phyloP scores from a whole-genome alignment of 768 basidiomycete species.

The Rhizopogon vinicolor region DNA sequence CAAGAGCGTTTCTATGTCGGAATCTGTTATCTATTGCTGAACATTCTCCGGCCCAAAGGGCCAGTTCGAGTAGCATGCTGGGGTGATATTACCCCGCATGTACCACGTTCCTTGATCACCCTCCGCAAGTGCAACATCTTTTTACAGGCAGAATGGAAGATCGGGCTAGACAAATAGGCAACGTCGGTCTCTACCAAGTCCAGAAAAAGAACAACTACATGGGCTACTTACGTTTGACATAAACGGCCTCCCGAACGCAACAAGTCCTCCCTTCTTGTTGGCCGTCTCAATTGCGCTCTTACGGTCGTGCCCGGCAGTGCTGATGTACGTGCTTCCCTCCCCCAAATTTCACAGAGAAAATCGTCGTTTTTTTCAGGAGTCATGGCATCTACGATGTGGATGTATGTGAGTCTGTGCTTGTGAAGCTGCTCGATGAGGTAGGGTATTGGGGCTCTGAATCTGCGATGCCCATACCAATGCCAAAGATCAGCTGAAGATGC shows the following conservation, averaged over 20 bases:
- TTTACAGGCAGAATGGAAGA: constrained; percentile 22
- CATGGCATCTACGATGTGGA: constrained; percentile 46
- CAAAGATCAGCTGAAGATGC: constrained; percentile 11
- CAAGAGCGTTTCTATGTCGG: too few species aligned
- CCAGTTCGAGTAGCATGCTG: constrained; percentile 26
- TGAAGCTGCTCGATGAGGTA: constrained; percentile 41
- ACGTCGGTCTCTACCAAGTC: background rate
- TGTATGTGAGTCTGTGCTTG: constrained; percentile 39
- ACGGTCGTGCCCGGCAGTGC: constrained; percentile 40
- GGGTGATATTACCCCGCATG: constrained; percentile 16
- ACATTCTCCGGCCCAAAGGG: constrained; percentile 12
- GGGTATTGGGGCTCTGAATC: constrained; percentile 53
- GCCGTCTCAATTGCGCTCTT: constrained; percentile 34
- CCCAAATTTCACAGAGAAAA: constrained; percentile 43
- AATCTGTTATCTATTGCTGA: background rate
- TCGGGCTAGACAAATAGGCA: constrained; percentile 18
- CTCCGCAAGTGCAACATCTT: constrained; percentile 14
- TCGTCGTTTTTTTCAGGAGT: constrained; percentile 30
- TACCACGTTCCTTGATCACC: constrained; percentile 20
- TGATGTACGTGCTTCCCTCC: constrained; percentile 32
- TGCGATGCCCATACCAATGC: constrained; percentile 44
- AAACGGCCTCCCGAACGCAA: constrained; percentile 34
- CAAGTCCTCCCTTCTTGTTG: constrained; percentile 26
- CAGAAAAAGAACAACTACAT: background rate
- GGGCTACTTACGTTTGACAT: constrained; percentile 31